phyloP scores from a whole-genome alignment of 2,329 filamentous ascomycete genomes.

The Aspergillus carbonarius region DNA sequence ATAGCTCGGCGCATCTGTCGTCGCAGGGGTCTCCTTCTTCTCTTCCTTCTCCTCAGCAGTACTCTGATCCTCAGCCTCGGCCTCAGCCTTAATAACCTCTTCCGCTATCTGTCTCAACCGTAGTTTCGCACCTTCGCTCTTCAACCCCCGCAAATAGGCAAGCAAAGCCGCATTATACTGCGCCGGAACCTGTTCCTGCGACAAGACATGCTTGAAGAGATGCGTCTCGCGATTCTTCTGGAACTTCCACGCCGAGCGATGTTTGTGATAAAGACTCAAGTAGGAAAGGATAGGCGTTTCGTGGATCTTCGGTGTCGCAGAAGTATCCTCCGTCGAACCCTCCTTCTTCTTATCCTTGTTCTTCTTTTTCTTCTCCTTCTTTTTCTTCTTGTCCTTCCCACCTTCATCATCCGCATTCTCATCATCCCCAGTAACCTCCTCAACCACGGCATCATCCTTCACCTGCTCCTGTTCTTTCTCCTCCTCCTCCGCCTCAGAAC shows the following conservation, averaged over 20 bases:
- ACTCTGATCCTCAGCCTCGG: conserved; percentile 27
- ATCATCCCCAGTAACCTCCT: neutral
- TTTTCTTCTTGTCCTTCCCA: conserved; percentile 25
- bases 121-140: conserved; percentile 68
- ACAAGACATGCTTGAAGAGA: conserved; percentile 79
- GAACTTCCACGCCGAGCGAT: conserved; percentile 81
- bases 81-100: conserved; percentile 51
- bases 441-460: conserved; percentile 4
- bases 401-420: conserved; percentile 6
- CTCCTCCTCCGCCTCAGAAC: conserved; percentile 44
- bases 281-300: conserved; percentile 67
- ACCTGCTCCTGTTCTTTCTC: neutral
- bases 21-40: conserved; percentile 1
- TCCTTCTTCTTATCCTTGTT: conserved; percentile 28
- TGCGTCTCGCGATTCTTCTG: conserved; percentile 90
- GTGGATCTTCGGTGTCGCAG: conserved; percentile 22
- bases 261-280: conserved; percentile 70
- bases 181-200: conserved; percentile 67
- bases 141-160: conserved; percentile 75
- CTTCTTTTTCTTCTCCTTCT: conserved; percentile 25
- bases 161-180: conserved; percentile 68
- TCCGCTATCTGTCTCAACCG: conserved; percentile 66
- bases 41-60: conserved; percentile 18
- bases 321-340: conserved; percentile 17
- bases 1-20: conserved; percentile 27